Base-by-base conservation (phyloP, 139 green algal genomes). In the Tetraselmis chui region DNA sequence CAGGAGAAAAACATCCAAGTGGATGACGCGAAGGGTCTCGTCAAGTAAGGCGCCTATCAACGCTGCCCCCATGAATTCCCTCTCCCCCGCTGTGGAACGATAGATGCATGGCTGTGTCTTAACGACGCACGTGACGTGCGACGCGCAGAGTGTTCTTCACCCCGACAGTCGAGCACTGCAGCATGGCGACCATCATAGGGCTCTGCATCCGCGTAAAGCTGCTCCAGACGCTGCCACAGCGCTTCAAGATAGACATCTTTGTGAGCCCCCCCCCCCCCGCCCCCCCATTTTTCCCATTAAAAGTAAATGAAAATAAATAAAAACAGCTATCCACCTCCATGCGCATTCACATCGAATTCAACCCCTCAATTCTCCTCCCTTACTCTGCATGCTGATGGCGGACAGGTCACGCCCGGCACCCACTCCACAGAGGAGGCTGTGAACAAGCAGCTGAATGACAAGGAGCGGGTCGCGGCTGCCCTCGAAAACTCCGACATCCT, bases 381-480 rank as follows among this genome's bases (percentile, higher is more conserved):
- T n/a, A n/a, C n/a, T n/a, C n/a, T n/a, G n/a, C n/a, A n/a, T n/a
- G n/a, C n/a, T n/a, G n/a, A n/a, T n/a, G n/a, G n/a, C n/a, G n/a
- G n/a, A n/a, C 89, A 92, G 89, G 80, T 94, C 2, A 83, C 90
- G 0, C 92, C 91, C 2, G 96, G 95, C 11, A 91, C 87, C 2
- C 96, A 99, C 81, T 84, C 91, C 23, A 92, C 90, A 28, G 96
- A 99, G 86, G 91, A 83, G 28, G 93, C 95, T 2, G 94, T 99
- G 1, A 99, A 99, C 89, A 98, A 98, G 88, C 97, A 99, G 91
- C 89, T 99, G 59, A 92, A 93, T 29, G 97, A 99, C 90, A 99
- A 99, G 92, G 97, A 99, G 81, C 88, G 97, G 0, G 96, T 99
- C 23, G 94, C 96, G 59, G 97, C 97, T 26, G 97, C 97, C 1